Conservation (phyloP, 176 grass and related monocot genomes). For the Poa annua region DNA sequence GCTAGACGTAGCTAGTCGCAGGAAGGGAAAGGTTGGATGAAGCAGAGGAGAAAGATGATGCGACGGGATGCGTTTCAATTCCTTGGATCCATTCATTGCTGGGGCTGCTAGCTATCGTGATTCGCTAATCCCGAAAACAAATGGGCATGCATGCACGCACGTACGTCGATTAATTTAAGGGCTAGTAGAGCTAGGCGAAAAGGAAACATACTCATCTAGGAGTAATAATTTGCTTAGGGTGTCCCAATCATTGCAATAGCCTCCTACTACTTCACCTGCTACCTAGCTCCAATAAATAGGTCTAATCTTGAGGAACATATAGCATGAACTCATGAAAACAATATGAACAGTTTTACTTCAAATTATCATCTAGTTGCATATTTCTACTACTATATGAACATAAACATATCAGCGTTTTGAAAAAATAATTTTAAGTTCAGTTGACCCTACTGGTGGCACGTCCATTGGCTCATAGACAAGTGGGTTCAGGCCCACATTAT, state of each 20-base stretch:
- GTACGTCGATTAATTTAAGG: constrained; percentile 26
- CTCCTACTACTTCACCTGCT: not conserved
- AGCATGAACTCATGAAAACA: too few species aligned
- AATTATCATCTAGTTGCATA: too few species aligned
- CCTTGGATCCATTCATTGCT: constrained; percentile 36
- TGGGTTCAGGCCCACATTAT: too few species aligned
- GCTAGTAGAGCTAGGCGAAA: constrained; percentile 17
- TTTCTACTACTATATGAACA: too few species aligned
- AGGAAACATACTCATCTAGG: constrained; percentile 20
- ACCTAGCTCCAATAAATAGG: not conserved
- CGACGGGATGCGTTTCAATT: constrained; percentile 33
- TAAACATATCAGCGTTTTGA: too few species aligned
- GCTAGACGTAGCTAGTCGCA: constrained; percentile 7
- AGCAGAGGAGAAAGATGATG: constrained; percentile 39
- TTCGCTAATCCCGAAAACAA: constrained; percentile 38
- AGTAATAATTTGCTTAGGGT: constrained; percentile 58
- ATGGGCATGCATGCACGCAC: constrained; percentile 18
- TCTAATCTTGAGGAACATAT: too few species aligned
- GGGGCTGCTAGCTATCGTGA: too few species aligned
- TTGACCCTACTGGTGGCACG: too few species aligned
- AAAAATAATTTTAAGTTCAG: too few species aligned
- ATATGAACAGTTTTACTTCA: too few species aligned
- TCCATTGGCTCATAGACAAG: too few species aligned
- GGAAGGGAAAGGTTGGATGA: constrained; percentile 44
- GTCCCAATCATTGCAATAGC: constrained; percentile 49